Conservation (phyloP, 1,139 yeast species). For the Debaryomycetaceae sp. region DNA sequence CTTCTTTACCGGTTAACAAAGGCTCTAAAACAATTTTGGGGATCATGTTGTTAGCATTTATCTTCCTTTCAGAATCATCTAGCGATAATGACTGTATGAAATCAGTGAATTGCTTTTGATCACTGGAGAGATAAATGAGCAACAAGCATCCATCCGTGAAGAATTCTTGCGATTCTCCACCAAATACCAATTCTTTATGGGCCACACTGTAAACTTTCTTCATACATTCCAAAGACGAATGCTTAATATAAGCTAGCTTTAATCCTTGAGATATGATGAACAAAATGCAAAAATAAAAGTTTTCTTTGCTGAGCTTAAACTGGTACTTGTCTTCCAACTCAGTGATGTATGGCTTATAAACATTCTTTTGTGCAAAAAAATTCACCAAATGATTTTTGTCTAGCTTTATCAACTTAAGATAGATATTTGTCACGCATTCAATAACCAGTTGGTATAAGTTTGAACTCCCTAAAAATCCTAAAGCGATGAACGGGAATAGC, state of each 20-base stretch:
- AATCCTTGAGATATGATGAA: conserved; percentile 60
- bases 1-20: conserved; percentile 37
- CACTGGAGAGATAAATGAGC: conserved; percentile 52
- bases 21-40: conserved; percentile 52
- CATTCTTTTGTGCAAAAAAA: conserved; percentile 36
- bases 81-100: conserved; percentile 47
- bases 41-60: conserved; percentile 37
- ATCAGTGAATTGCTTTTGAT: conserved; percentile 45
- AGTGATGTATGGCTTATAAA: conserved; percentile 41
- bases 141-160: conserved; percentile 15
- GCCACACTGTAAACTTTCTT: conserved; percentile 38
- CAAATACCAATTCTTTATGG: not conserved
- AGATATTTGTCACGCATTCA: conserved; percentile 31
- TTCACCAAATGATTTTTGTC: conserved; percentile 22
- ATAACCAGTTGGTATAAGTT: conserved; percentile 55
- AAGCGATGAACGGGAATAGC: conserved; percentile 60
- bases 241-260: conserved; percentile 57
- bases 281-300: conserved; percentile 56
- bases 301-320: conserved; percentile 39
- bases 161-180: not conserved
- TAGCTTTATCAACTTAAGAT: conserved; percentile 23
- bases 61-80: conserved; percentile 17
- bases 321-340: conserved; percentile 46
- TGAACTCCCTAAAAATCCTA: conserved; percentile 32
- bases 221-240: conserved; percentile 52